These are phyloP conservation scores for Schizophyllum amplum DNA, from an alignment of 1,284 basidiomycete species.

Conservation along the genomic window DNA sequence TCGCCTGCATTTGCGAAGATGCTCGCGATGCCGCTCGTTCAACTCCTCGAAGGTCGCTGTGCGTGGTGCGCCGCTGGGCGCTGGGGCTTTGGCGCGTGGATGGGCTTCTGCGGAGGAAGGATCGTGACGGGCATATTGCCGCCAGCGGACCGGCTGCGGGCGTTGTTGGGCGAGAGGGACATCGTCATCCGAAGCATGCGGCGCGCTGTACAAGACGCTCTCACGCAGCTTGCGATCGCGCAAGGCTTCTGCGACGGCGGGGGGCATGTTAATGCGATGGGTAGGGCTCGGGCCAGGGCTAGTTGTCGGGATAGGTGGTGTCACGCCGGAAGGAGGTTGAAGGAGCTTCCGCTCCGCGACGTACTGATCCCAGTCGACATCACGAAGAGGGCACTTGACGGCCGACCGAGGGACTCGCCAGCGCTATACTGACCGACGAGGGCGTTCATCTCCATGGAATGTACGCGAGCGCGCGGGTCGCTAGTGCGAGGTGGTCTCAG, in stretches of 20 bases:
- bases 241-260: conserved; percentile 67
- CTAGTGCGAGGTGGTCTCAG: conserved; percentile 55
- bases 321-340: conserved; percentile 72
- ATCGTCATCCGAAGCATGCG: conserved; percentile 41
- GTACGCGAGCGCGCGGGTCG: conserved; percentile 57
- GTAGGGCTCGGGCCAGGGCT: conserved; percentile 26
- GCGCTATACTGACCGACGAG: conserved; percentile 29
- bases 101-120: conserved; percentile 47
- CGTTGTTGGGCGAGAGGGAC: conserved; percentile 41
- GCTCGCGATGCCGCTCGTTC: conserved; percentile 73
- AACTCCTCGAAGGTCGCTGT: conserved; percentile 73
- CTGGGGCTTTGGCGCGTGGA: conserved; percentile 40
- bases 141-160: conserved; percentile 27
- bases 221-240: conserved; percentile 61
- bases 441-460: conserved; percentile 59
- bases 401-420: conserved; percentile 52
- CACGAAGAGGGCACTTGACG: conserved; percentile 64
- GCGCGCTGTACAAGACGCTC: conserved; percentile 36
- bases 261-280: conserved; percentile 45
- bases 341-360: conserved; percentile 72
- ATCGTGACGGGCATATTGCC: conserved; percentile 43
- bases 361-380: conserved; percentile 71
- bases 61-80: conserved; percentile 35
- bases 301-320: conserved; percentile 61
- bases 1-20: conserved; percentile 68